phyloP scores from a whole-genome alignment of 2,329 filamentous ascomycete species.

The Fusarium sp. region DNA sequence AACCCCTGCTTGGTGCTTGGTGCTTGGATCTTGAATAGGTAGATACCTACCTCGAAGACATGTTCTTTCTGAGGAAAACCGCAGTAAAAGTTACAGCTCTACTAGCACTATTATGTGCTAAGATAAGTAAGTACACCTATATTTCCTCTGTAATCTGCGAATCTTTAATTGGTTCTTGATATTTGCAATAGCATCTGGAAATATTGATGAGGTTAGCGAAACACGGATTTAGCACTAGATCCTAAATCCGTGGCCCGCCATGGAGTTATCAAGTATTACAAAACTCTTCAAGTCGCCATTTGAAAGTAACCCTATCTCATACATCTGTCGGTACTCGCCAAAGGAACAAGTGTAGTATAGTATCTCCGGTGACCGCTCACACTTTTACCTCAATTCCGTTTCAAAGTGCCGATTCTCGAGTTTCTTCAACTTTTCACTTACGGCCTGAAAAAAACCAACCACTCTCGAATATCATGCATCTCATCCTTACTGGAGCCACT shows the following conservation, averaged over 20 bases:
- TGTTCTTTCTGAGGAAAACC: background rate
- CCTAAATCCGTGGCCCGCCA: conserved; percentile 3
- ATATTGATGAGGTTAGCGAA: background rate
- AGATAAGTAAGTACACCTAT: too few relatives aligned
- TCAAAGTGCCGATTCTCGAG: background rate
- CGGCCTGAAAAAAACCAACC: too few relatives aligned
- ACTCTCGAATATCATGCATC: conserved; percentile 17
- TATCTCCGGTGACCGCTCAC: background rate
- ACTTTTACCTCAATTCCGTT: background rate
- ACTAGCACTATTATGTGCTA: background rate
- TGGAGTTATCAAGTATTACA: conserved; percentile 3
- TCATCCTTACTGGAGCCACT: conserved; percentile 43
- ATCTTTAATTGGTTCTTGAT: too few relatives aligned
- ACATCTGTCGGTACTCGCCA: background rate
- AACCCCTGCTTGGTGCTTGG: background rate
- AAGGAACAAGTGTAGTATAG: background rate
- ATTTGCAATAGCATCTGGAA: background rate
- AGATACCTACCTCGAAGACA: background rate
- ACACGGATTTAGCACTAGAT: background rate
- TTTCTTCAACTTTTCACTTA: background rate
- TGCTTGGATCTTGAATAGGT: background rate
- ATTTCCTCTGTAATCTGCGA: too few relatives aligned
- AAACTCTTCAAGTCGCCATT: background rate
- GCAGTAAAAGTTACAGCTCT: background rate
- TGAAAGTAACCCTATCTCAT: background rate